These are phyloP conservation scores for Croton laevigatus DNA, from an alignment of 441 rosid genomes.

Conservation along the genomic window DNA sequence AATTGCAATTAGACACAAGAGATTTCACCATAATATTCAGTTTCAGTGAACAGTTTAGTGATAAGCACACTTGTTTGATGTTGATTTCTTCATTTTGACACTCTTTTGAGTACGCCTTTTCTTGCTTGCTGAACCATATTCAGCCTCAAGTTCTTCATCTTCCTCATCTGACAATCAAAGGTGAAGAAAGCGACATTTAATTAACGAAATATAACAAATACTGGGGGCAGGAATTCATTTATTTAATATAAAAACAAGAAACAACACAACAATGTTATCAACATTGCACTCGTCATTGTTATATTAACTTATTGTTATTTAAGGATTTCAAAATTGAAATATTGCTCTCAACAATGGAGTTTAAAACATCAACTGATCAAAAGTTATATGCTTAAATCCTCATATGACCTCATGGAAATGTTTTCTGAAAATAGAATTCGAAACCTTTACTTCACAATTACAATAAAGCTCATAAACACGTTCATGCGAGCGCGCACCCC, in stretches of 20 bases:
- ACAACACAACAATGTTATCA: not conserved
- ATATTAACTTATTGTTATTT: not conserved
- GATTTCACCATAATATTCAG: conserved; percentile 16
- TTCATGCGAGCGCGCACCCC: too few relatives aligned
- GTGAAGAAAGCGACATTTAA: conserved; percentile 7
- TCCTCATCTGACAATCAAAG: conserved; percentile 61
- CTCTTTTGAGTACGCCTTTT: conserved; percentile 66
- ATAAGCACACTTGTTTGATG: conserved; percentile 69
- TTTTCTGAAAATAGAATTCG: not conserved
- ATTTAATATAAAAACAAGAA: not conserved
- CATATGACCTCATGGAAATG: not conserved
- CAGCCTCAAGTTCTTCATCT: conserved; percentile 74
- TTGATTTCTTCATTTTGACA: conserved; percentile 73
- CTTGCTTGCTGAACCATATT: conserved; percentile 77
- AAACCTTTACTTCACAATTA: not conserved
- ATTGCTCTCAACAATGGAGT: not conserved
- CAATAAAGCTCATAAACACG: not conserved
- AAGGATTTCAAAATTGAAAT: not conserved
- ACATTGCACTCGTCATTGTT: not conserved
- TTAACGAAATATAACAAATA: not conserved
- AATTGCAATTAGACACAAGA: conserved; percentile 12
- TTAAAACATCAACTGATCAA: not conserved
- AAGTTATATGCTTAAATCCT: not conserved
- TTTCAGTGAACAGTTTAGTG: conserved; percentile 20
- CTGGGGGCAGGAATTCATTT: not conserved